phyloP scores from a whole-genome alignment of 441 rosid genomes.

The Erodium trifolium region DNA sequence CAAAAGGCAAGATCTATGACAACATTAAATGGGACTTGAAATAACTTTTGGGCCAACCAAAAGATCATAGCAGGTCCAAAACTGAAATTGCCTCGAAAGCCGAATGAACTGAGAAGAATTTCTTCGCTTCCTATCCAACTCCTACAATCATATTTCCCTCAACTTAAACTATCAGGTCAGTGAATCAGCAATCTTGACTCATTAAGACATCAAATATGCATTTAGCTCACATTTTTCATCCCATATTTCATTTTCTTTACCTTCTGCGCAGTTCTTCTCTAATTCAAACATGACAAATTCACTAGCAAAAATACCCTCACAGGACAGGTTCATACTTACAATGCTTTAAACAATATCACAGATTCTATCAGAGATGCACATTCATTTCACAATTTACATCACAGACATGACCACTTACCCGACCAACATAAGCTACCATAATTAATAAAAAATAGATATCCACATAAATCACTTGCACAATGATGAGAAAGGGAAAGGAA shows the following conservation, averaged over 20 bases:
- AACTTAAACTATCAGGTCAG: not conserved
- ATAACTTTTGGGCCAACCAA: not conserved
- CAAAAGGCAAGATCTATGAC: not conserved
- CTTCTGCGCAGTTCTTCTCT: not conserved
- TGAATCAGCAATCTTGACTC: not conserved
- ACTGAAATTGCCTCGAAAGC: not conserved
- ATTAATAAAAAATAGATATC: not conserved
- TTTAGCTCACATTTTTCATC: not conserved
- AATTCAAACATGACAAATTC: not conserved
- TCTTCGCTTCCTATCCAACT: not conserved
- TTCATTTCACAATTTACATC: constrained; percentile 17
- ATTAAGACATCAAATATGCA: not conserved
- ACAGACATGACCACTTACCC: not conserved
- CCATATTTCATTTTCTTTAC: not conserved
- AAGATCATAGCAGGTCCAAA: not conserved
- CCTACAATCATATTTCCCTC: not conserved
- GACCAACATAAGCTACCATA: not conserved
- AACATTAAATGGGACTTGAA: not conserved
- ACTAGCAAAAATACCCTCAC: not conserved
- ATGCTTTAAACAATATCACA: not conserved
- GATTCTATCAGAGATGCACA: not conserved
- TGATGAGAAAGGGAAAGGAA: not conserved
- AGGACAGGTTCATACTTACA: not conserved
- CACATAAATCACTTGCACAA: not conserved
- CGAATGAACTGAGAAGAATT: not conserved